These are phyloP conservation scores for Sequoia sempervirens DNA, from an alignment of 75 land plant genomes.

Conservation along the genomic window DNA sequence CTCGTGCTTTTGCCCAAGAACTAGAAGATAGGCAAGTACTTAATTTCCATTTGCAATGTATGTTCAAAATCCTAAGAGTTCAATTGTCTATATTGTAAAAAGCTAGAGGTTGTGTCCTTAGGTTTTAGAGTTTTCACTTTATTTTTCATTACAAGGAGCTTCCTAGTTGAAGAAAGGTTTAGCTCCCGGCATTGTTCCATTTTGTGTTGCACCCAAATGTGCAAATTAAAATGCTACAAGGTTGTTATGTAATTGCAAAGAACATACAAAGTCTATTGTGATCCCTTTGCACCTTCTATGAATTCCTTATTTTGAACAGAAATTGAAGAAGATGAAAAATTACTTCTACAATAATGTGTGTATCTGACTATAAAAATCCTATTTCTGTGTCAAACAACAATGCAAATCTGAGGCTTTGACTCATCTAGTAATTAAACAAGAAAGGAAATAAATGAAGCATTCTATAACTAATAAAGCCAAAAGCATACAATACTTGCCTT, in stretches of 20 bases:
- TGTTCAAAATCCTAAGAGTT: no score
- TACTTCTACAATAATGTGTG: not conserved
- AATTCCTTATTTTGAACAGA: not conserved
- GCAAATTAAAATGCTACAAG: not conserved
- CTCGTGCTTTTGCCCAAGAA: no score
- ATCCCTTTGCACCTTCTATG: not conserved
- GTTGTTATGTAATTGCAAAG: not conserved
- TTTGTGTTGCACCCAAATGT: no score
- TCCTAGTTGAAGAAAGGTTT: no score
- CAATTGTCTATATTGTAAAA: no score
- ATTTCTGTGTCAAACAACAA: not conserved
- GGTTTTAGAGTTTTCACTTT: no score
- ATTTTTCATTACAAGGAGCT: no score
- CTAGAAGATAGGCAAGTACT: no score
- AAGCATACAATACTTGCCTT: constrained; percentile 40
- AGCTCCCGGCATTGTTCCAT: no score
- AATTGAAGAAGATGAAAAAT: not conserved
- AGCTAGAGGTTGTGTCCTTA: no score
- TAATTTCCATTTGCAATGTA: no score
- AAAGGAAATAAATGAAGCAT: not conserved
- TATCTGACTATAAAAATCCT: not conserved
- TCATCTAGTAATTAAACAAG: not conserved
- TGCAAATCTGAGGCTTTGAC: not conserved
- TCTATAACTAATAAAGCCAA: not conserved
- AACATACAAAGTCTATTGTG: not conserved